Conservation (phyloP, 2,329 filamentous ascomycete species). For the Drechslerella coelobrocha region DNA sequence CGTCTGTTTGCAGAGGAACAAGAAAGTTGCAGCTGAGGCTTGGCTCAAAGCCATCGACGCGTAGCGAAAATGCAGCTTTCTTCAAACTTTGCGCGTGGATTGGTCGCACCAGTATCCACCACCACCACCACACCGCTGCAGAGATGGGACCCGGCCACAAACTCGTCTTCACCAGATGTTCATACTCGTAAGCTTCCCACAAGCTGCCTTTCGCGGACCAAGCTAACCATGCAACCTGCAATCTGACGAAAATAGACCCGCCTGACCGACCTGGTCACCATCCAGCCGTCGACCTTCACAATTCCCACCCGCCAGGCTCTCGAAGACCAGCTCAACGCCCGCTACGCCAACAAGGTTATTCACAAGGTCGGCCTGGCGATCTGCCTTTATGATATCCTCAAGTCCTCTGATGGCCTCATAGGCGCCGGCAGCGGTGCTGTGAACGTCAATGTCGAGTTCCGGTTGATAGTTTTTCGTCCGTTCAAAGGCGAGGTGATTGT, state of each 20-base stretch:
- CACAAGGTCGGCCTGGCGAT: constrained; percentile 94
- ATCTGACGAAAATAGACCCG: constrained; percentile 70
- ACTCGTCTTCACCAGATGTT: constrained; percentile 29
- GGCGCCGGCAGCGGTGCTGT: constrained; percentile 90
- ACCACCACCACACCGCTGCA: constrained; percentile 8
- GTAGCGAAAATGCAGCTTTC: too few species aligned
- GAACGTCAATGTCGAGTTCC: constrained; percentile 97
- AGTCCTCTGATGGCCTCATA: constrained; percentile 89
- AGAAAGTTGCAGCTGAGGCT: too few species aligned
- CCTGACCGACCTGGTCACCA: constrained; percentile 91
- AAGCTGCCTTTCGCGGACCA: background rate
- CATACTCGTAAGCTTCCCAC: constrained; percentile 40
- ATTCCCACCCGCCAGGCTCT: constrained; percentile 83
- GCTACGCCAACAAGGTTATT: constrained; percentile 94
- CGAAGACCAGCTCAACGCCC: constrained; percentile 94
- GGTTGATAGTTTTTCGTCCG: constrained; percentile 89
- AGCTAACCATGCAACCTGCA: background rate
- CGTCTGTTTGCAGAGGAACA: too few species aligned
- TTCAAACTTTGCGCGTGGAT: too few species aligned
- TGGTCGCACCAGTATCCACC: too few species aligned
- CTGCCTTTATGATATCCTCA: constrained; percentile 87
- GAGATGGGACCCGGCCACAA: constrained; percentile 35
- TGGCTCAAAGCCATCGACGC: too few species aligned
- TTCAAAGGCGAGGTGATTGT: constrained; percentile 93
- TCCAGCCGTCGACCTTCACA: constrained; percentile 84